Evolutionary conservation across 139 green algal genomes (phyloP).

Genomic region (Chlorella sorokiniana): DNA sequence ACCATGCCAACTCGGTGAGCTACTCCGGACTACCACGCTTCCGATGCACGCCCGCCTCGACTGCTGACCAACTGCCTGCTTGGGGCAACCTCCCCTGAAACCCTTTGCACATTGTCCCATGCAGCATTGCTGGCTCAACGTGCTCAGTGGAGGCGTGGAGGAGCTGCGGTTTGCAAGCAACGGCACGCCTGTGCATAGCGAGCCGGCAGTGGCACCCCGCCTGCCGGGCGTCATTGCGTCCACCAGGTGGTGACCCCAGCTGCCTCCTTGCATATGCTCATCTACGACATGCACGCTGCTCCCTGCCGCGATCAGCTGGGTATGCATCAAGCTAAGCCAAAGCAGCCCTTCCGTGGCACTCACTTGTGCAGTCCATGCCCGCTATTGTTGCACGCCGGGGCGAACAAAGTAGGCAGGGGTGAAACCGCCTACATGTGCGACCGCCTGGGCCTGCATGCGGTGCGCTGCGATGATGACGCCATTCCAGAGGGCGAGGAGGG

Average conservation of each 20-base stretch:
- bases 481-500: slow-evolving; percentile 6
- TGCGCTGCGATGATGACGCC: slow-evolving; percentile 22
- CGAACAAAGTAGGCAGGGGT: slow-evolving; percentile 4
- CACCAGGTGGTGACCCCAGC: background rate
- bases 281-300: no score
- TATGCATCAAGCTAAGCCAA: background rate
- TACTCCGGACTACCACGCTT: no score
- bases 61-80: slow-evolving; percentile 21
- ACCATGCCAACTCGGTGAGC: slow-evolving; percentile 38
- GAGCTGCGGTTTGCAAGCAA: slow-evolving; percentile 37
- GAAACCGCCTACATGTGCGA: slow-evolving; percentile 54
- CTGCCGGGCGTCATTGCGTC: slow-evolving; percentile 16
- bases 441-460: slow-evolving; percentile 42
- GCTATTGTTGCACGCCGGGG: background rate
- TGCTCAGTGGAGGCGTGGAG: slow-evolving; percentile 28
- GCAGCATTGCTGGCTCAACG: slow-evolving; percentile 21
- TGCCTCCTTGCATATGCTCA: background rate
- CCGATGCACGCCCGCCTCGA: background rate
- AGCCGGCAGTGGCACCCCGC: slow-evolving; percentile 15
- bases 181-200: background rate
- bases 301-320: background rate
- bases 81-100: background rate
- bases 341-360: background rate
- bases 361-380: slow-evolving; percentile 19
- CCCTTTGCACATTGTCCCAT: background rate